phyloP scores from a whole-genome alignment of 768 basidiomycete genomes.

The Tricholoma terreum region DNA sequence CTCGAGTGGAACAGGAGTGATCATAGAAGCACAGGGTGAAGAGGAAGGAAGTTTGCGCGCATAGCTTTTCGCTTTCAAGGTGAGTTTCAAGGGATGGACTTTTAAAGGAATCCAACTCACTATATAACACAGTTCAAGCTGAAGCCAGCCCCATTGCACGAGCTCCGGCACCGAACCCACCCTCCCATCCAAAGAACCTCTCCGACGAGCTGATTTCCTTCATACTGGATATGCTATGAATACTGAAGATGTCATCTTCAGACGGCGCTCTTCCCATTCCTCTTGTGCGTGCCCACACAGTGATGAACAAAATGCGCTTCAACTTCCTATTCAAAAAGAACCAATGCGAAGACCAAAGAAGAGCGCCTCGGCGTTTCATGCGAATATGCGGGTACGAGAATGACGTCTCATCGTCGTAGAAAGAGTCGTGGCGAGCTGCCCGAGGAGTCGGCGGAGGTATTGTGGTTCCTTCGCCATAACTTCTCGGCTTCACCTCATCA shows the following conservation, averaged over 20 bases:
- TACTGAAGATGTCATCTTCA: slow-evolving; percentile 45
- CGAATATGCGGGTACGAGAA: slow-evolving; percentile 42
- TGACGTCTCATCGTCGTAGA: slow-evolving; percentile 34
- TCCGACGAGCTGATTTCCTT: slow-evolving; percentile 43
- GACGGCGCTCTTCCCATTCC: slow-evolving; percentile 51
- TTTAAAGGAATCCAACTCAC: slow-evolving; percentile 5
- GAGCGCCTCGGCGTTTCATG: slow-evolving; percentile 65
- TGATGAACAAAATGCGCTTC: slow-evolving; percentile 90
- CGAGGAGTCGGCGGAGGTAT: slow-evolving; percentile 40
- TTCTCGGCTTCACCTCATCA: slow-evolving; percentile 50
- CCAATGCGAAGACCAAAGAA: slow-evolving; percentile 96
- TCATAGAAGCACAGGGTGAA: background rate
- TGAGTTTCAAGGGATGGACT: background rate
- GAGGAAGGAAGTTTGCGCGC: background rate
- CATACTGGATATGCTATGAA: slow-evolving; percentile 17
- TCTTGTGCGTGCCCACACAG: slow-evolving; percentile 83
- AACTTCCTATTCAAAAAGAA: slow-evolving; percentile 93
- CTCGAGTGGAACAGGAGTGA: background rate
- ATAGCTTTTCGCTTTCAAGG: background rate
- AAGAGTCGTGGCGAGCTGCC: slow-evolving; percentile 35
- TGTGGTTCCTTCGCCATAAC: slow-evolving; percentile 34
- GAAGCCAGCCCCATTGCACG: slow-evolving; percentile 64
- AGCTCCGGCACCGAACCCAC: slow-evolving; percentile 75
- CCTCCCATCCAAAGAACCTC: slow-evolving; percentile 79
- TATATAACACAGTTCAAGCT: background rate